Base-by-base conservation (phyloP, 352 stramenopile genomes). In the Pythium dissotocum region DNA sequence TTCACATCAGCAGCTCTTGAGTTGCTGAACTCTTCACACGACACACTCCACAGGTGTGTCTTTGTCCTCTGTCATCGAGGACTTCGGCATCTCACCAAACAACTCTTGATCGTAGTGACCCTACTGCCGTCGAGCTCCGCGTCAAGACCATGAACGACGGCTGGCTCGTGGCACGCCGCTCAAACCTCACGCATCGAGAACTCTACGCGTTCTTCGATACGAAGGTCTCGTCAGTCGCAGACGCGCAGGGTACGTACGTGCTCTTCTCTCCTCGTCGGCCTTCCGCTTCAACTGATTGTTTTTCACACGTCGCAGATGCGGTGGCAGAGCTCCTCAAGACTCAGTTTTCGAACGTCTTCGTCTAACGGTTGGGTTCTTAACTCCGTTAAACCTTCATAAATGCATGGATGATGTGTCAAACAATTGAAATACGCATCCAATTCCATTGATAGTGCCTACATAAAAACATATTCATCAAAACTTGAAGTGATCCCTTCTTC, bases 191-290 rank as follows among this genome's bases (percentile, higher is more conserved):
- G 8, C 63, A 74, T 33, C 80, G 83, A 42, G 80, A 86, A 70
- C 66, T 87, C 40, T 89, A 80, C 65, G 77, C 78, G 28, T 78
- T 91, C 52, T 79, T 91, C 44, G 83, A 89, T 62, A 86, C 70
- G 35, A 89, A 85, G 49, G 72, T 84, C 32, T 73, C 77, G n/a
- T 88, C 80, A 0, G 69, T 91, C 13, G 64, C 72, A 9, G 79
- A 89, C 30, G 71, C 87, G 0, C 76, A 83, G 33, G 79, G 83
- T 89, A 64, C 54, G 73, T 78, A 5, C 21, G 5, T 24, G 36
- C 26, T 40, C 16, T 32, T 24, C 21, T 24, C 21, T 24, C 21
- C 0, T 24, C 21, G 21, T 24, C 21, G 21, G 21, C 21, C 21
- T 0, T 24, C 21, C 21, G 32, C 33, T 60, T 32, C 32, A 21